Evolutionary conservation across 306 rosid species (phyloP).

Genomic region (Amphicarpaea edgeworthii): DNA sequence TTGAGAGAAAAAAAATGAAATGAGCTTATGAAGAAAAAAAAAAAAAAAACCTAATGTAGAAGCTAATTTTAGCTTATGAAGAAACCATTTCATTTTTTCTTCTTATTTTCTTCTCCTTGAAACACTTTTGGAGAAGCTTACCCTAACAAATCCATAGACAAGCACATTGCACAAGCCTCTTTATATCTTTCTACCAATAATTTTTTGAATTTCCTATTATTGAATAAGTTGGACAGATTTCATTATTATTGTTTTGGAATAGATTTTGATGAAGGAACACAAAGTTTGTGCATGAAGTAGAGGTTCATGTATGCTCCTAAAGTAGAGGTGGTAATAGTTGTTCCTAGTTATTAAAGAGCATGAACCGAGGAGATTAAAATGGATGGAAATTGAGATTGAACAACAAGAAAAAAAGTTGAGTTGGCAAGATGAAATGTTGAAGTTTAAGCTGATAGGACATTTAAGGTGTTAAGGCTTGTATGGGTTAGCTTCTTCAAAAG

Average conservation of each 20-base stretch:
- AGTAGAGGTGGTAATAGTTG: neutral
- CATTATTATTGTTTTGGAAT: neutral
- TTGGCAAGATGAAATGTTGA: neutral
- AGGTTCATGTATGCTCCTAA: neutral
- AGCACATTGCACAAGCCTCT: neutral
- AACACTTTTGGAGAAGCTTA: too few relatives aligned
- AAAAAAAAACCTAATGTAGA: too few relatives aligned
- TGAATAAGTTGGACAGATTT: neutral
- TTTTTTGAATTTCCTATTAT: neutral
- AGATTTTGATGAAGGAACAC: neutral
- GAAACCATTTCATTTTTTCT: too few relatives aligned
- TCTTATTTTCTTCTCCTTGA: too few relatives aligned
- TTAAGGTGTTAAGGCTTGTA: neutral
- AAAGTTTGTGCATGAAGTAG: neutral
- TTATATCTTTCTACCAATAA: neutral
- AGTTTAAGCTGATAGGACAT: neutral
- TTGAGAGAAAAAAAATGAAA: too few relatives aligned
- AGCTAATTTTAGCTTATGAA: too few relatives aligned
- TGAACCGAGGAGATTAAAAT: neutral
- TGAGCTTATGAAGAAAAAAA: too few relatives aligned
- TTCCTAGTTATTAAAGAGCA: neutral
- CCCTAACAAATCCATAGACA: too few relatives aligned
- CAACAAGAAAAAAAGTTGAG: neutral
- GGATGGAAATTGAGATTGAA: neutral
- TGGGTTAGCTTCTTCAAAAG: too few relatives aligned